A percentile compares a stretch with the other conserved stretches of the same genome.
These are phyloP conservation scores for Platismatia glauca DNA, from an alignment of 495 filamentous ascomycete species.

Conservation along the genomic window DNA sequence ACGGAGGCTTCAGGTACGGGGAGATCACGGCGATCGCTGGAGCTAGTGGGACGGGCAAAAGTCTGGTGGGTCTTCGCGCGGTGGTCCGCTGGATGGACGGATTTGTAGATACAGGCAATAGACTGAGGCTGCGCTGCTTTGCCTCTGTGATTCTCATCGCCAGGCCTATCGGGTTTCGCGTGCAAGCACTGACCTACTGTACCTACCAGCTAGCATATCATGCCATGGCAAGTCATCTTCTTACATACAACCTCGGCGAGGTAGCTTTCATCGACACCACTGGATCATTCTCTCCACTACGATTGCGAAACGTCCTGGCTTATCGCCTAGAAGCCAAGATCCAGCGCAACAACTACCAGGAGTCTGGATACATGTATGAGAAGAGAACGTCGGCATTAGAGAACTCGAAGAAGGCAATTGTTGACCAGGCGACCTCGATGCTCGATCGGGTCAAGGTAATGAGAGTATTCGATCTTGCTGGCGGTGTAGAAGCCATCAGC, in stretches of 20 bases:
- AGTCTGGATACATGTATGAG: slow-evolving; percentile 22
- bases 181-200: not conserved
- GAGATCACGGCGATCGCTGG: slow-evolving; percentile 23
- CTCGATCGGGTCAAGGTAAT: slow-evolving; percentile 23
- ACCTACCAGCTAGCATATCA: slow-evolving; percentile 22
- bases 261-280: slow-evolving; percentile 23
- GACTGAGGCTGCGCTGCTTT: not conserved
- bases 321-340: slow-evolving; percentile 13
- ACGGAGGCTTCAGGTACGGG: slow-evolving; percentile 25
- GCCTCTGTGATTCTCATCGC: not conserved
- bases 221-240: slow-evolving; percentile 21
- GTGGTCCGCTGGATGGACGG: not conserved
- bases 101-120: not conserved
- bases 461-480: slow-evolving; percentile 25
- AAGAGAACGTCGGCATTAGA: not conserved
- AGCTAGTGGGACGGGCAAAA: slow-evolving; percentile 19
- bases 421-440: slow-evolving; percentile 14
- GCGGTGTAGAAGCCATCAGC: slow-evolving; percentile 21
- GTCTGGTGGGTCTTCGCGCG: slow-evolving; percentile 10
- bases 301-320: slow-evolving; percentile 19
- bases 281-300: slow-evolving; percentile 22
- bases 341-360: slow-evolving; percentile 9
- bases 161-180: not conserved
- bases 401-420: not conserved
- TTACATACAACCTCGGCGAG: slow-evolving; percentile 14